Conservation (phyloP, 2,329 filamentous ascomycete genomes). For the Dendrostoma leiphaemia region DNA sequence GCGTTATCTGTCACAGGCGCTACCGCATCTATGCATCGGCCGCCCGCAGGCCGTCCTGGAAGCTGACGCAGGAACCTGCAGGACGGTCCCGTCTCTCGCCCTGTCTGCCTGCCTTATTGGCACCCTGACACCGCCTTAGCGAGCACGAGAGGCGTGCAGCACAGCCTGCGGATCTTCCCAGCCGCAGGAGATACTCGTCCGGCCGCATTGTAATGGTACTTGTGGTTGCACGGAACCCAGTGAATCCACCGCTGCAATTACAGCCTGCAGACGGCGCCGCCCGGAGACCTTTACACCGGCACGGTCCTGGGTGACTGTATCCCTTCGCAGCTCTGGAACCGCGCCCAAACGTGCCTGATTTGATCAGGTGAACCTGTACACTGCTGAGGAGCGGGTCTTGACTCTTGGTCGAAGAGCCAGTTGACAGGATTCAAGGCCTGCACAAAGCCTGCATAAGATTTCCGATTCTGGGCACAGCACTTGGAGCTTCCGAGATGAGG, state of each 20-base stretch:
- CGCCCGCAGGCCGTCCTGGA: background rate
- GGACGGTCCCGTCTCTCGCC: slow-evolving; percentile 13
- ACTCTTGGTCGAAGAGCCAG: background rate
- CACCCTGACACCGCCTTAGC: background rate
- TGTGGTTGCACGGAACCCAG: too few relatives aligned
- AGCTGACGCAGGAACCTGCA: slow-evolving; percentile 18
- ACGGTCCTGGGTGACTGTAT: too few relatives aligned
- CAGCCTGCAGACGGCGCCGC: too few relatives aligned
- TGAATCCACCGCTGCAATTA: too few relatives aligned
- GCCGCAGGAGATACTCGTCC: background rate
- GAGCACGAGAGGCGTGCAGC: slow-evolving; percentile 4
- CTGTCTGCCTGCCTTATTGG: slow-evolving; percentile 11
- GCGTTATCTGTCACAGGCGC: background rate
- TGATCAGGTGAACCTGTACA: too few relatives aligned
- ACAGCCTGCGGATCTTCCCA: background rate
- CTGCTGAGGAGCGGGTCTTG: too few relatives aligned
- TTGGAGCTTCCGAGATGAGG: background rate
- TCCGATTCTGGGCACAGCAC: background rate
- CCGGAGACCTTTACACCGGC: too few relatives aligned
- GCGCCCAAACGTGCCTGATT: too few relatives aligned
- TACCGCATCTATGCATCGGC: slow-evolving; percentile 2
- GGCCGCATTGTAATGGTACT: too few relatives aligned
- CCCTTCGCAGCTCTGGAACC: too few relatives aligned
- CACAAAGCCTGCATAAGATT: background rate
- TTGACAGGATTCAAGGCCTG: background rate